Evolutionary conservation across 1,284 basidiomycete species (phyloP).

Genomic region (Xanthoconium separans): DNA sequence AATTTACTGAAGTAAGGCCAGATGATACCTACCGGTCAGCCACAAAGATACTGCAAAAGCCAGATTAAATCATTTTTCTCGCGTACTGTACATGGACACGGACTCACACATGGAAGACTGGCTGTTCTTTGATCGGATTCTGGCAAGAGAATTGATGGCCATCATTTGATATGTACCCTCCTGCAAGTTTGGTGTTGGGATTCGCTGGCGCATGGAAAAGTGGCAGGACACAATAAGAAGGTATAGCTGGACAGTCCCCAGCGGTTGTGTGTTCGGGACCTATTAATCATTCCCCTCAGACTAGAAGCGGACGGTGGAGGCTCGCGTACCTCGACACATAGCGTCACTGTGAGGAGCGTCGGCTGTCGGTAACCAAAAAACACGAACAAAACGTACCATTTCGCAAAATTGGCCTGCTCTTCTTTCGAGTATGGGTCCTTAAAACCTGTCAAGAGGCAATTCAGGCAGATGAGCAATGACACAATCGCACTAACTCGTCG

Average conservation of each 20-base stretch:
- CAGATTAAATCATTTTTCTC: constrained; percentile 1
- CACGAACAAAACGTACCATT: constrained; percentile 41
- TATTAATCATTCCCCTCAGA: constrained; percentile 19
- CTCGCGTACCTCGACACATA: constrained; percentile 40
- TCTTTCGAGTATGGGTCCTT: constrained; percentile 59
- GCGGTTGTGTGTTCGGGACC: constrained; percentile 47
- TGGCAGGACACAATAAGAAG: constrained; percentile 55
- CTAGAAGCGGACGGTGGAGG: rapidly evolving
- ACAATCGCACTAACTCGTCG: no score
- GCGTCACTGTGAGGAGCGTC: constrained; percentile 39
- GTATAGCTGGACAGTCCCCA: constrained; percentile 39
- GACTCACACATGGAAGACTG: constrained; percentile 27
- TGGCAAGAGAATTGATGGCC: constrained; percentile 47
- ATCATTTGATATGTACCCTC: constrained; percentile 55
- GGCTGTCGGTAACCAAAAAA: neutral
- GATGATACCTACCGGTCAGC: constrained; percentile 21
- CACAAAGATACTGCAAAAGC: constrained; percentile 26
- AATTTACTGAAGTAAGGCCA: neutral
- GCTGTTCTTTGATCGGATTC: constrained; percentile 52
- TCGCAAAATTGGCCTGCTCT: constrained; percentile 50
- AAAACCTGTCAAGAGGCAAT: constrained; percentile 17
- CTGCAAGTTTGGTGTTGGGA: constrained; percentile 28
- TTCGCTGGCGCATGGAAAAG: constrained; percentile 50
- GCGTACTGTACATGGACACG: neutral
- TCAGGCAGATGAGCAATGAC: neutral